Percentiles rank a stretch among this genome's conserved stretches.
Conservation (phyloP, 768 basidiomycete species). For the Candolleomyces aberdarensis region DNA sequence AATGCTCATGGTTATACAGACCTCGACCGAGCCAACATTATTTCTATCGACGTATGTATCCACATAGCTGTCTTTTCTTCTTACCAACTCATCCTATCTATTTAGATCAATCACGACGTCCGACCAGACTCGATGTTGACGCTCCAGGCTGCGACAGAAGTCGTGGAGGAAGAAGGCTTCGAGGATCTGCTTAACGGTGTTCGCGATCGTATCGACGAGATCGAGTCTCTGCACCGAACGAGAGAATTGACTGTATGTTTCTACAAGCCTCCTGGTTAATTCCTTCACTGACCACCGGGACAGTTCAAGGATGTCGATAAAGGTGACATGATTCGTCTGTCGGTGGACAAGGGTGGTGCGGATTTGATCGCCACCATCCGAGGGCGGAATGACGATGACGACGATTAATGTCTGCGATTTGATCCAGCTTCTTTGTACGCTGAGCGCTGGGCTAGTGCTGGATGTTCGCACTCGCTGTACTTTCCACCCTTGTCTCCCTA, state of each 20-base stretch:
- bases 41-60: slow-evolving; percentile 59
- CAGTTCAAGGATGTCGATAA: slow-evolving; percentile 50
- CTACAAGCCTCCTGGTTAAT: background rate
- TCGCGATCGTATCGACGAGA: slow-evolving; percentile 76
- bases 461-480: background rate
- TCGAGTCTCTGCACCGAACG: slow-evolving; percentile 81
- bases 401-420: background rate
- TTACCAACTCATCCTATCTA: background rate
- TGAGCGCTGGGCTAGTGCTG: background rate
- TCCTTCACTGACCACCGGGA: background rate
- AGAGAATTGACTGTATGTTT: slow-evolving; percentile 66
- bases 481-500: background rate
- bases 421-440: too few relatives aligned
- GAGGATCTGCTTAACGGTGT: slow-evolving; percentile 74
- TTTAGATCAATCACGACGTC: slow-evolving; percentile 68
- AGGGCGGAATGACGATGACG: slow-evolving; percentile 8
- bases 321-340: slow-evolving; percentile 48
- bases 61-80: too few relatives aligned
- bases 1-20: background rate
- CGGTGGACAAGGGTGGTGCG: slow-evolving; percentile 56
- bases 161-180: slow-evolving; percentile 74
- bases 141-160: slow-evolving; percentile 66
- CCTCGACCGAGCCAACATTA: background rate
- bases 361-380: slow-evolving; percentile 23
- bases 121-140: slow-evolving; percentile 79